phyloP scores from a whole-genome alignment of 2,329 filamentous ascomycete species.

The Fusarium annulatum region DNA sequence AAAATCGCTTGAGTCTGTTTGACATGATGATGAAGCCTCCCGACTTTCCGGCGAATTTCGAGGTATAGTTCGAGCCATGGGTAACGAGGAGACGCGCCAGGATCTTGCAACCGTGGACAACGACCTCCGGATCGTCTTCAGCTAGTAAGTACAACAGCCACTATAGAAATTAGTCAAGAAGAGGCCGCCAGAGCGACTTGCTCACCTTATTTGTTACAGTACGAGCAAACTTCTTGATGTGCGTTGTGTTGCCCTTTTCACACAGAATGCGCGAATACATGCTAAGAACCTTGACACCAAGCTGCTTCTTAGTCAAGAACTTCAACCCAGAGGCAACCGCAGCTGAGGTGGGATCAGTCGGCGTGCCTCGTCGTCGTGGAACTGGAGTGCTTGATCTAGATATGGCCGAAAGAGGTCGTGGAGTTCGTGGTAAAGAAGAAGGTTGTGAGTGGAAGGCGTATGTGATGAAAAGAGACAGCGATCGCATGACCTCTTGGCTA shows the following conservation, averaged over 20 bases:
- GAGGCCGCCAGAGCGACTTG: no score
- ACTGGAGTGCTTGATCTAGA: constrained; percentile 56
- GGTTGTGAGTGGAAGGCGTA: constrained; percentile 80
- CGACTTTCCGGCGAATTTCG: constrained; percentile 84
- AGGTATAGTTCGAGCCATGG: constrained; percentile 83
- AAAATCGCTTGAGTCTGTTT: constrained; percentile 84
- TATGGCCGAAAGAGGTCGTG: constrained; percentile 55
- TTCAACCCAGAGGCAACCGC: constrained; percentile 48
- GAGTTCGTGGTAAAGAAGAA: constrained; percentile 62
- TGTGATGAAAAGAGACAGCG: constrained; percentile 90
- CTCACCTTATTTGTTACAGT: constrained; percentile 93
- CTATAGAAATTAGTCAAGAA: constrained; percentile 54
- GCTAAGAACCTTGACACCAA: constrained; percentile 79
- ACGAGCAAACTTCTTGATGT: constrained; percentile 88
- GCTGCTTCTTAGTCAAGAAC: constrained; percentile 71
- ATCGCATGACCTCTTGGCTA: constrained; percentile 85
- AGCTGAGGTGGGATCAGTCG: constrained; percentile 49
- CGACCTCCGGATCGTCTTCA: constrained; percentile 85
- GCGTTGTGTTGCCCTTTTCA: constrained; percentile 72
- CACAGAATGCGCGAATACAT: constrained; percentile 85
- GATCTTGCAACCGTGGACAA: constrained; percentile 84
- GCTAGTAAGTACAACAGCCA: constrained; percentile 93
- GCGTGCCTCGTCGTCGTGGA: constrained; percentile 50
- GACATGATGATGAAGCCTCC: constrained; percentile 91
- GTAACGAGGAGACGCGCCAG: constrained; percentile 84